These are phyloP conservation scores for Aegle marmelos DNA, from an alignment of 345 rosid genomes.

Conservation along the genomic window DNA sequence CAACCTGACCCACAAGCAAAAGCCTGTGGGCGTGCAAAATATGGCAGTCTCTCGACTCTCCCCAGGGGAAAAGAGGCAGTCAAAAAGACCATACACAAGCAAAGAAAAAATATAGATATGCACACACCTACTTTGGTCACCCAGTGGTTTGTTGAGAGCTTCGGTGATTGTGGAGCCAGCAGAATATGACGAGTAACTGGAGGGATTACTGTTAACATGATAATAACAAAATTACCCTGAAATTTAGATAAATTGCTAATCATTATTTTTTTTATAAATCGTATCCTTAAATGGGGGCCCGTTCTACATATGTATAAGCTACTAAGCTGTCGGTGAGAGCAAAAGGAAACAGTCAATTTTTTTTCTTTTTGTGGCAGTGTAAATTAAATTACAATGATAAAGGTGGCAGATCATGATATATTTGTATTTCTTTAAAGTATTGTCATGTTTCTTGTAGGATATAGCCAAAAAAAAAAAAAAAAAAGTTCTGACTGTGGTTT, in stretches of 20 bases:
- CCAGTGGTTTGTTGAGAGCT: neutral
- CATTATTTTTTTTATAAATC: slow-evolving; percentile 1
- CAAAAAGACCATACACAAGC: neutral
- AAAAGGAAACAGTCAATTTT: too few species aligned
- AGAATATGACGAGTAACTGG: neutral
- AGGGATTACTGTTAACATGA: neutral
- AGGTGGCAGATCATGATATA: neutral
- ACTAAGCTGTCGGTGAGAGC: too few species aligned
- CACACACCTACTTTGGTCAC: neutral
- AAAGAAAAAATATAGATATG: too few species aligned
- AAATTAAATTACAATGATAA: neutral
- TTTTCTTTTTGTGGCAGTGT: neutral
- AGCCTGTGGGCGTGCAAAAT: slow-evolving; percentile 2
- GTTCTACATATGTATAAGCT: too few species aligned
- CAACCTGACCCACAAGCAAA: slow-evolving; percentile 1
- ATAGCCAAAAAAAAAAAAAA: too few species aligned
- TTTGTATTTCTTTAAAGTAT: neutral
- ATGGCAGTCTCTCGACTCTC: slow-evolving; percentile 5
- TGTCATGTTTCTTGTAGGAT: neutral
- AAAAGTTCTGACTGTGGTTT: neutral
- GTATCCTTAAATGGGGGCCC: neutral
- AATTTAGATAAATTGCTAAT: neutral
- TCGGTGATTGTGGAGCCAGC: slow-evolving; percentile 11
- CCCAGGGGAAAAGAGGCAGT: slow-evolving; percentile 2
- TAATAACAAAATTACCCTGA: neutral